phyloP scores from a whole-genome alignment of 2,329 filamentous ascomycete species.

The Meredithiella fracta region DNA sequence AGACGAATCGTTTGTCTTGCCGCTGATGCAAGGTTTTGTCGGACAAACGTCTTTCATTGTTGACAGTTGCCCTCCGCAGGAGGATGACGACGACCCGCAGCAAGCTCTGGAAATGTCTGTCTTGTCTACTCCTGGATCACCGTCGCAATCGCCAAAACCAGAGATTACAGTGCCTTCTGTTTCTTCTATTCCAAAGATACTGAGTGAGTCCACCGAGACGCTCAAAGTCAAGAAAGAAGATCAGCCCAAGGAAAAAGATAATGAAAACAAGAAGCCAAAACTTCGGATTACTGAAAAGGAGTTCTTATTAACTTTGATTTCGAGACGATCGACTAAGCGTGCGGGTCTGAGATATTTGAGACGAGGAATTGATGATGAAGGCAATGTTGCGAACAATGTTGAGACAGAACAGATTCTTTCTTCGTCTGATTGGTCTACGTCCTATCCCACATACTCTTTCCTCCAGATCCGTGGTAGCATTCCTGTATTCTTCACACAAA shows the following conservation, averaged over 20 bases:
- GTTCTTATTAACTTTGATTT: constrained; percentile 77
- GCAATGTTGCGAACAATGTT: constrained; percentile 74
- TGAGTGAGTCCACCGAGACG: no score
- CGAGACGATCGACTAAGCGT: constrained; percentile 70
- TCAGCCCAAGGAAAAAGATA: background rate
- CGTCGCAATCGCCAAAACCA: constrained; percentile 2
- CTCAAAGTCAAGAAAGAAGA: constrained; percentile 10
- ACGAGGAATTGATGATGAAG: constrained; percentile 78
- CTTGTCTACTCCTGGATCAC: constrained; percentile 19
- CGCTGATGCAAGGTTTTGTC: constrained; percentile 85
- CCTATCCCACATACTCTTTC: constrained; percentile 57
- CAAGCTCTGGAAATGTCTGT: constrained; percentile 32
- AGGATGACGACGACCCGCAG: constrained; percentile 27
- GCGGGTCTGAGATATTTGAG: constrained; percentile 82
- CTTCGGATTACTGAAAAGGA: constrained; percentile 27
- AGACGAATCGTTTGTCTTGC: constrained; percentile 55
- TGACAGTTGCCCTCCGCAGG: constrained; percentile 41
- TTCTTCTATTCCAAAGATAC: constrained; percentile 17
- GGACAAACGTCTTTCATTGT: constrained; percentile 70
- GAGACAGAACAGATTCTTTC: constrained; percentile 93
- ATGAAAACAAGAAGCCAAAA: background rate
- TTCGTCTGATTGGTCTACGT: constrained; percentile 38
- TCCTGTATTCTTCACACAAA: constrained; percentile 87
- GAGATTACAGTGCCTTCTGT: background rate
- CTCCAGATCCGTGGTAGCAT: constrained; percentile 82